Evolutionary conservation across 2,329 filamentous ascomycete species (phyloP).

Genomic region (Fusarium domesticum): DNA sequence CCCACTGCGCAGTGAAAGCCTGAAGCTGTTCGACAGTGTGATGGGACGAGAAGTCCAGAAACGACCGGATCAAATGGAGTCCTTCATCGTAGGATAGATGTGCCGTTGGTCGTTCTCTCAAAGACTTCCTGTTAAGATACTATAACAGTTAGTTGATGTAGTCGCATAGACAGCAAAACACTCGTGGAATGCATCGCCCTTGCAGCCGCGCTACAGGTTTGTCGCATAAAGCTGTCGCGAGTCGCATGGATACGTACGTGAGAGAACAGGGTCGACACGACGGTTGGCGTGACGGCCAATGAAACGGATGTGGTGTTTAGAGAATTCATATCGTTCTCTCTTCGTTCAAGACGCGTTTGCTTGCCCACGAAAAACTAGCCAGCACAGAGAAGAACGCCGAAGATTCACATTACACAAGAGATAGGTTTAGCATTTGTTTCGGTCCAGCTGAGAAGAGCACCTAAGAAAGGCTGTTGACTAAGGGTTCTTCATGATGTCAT

Average conservation of each 20-base stretch:
- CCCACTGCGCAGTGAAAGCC: conserved; percentile 86
- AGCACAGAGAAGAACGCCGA: too few relatives aligned
- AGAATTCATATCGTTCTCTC: conserved; percentile 39
- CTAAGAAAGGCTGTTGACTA: conserved; percentile 9
- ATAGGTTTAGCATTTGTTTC: too few relatives aligned
- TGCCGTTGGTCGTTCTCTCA: conserved; percentile 76
- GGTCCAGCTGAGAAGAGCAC: conserved; percentile 17
- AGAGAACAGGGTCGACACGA: conserved; percentile 79
- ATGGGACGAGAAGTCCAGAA: conserved; percentile 79
- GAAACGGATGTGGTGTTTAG: conserved; percentile 80
- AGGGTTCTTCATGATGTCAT: conserved; percentile 30
- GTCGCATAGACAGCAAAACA: not conserved
- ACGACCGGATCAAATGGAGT: conserved; percentile 79
- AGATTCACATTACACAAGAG: too few relatives aligned
- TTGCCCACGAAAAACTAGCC: too few relatives aligned
- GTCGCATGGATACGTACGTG: conserved; percentile 59
- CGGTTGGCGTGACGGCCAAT: conserved; percentile 81
- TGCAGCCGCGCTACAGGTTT: conserved; percentile 6
- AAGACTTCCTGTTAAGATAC: conserved; percentile 78
- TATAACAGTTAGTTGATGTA: conserved; percentile 35
- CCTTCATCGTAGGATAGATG: conserved; percentile 95
- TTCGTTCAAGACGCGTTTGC: not conserved
- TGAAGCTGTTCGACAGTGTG: conserved; percentile 94
- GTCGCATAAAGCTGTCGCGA: conserved; percentile 4
- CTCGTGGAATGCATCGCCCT: not conserved